A percentile compares a stretch with the other conserved stretches of the same genome.
phyloP scores from a whole-genome alignment of 768 basidiomycete genomes.

The Holtermannia corniformis region DNA sequence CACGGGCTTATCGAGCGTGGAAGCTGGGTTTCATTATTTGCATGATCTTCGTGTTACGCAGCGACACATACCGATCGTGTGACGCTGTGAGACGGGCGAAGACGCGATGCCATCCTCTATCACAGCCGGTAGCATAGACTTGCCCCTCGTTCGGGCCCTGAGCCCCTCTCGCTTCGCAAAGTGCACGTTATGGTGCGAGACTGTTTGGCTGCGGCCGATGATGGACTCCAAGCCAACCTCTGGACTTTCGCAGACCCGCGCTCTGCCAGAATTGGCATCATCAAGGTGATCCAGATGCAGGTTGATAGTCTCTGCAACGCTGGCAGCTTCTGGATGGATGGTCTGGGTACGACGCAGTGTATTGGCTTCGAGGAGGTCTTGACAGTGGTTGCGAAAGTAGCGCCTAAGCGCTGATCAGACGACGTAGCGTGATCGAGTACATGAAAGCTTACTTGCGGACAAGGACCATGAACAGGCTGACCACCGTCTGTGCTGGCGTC shows the following conservation, averaged over 20 bases:
- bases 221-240: neutral
- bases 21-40: too few species aligned
- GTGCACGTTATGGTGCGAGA: neutral
- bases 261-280: neutral
- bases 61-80: too few species aligned
- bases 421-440: neutral
- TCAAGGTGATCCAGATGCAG: neutral
- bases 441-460: slow-evolving; percentile 13
- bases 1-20: too few species aligned
- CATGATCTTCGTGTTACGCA: too few species aligned
- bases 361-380: slow-evolving; percentile 19
- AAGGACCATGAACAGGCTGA: slow-evolving; percentile 30
- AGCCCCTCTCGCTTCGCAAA: neutral
- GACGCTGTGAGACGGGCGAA: too few species aligned
- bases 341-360: slow-evolving; percentile 15
- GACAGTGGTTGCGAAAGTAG: slow-evolving; percentile 27
- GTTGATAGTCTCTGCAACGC: neutral
- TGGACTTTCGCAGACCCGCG: neutral
- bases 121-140: neutral
- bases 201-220: neutral
- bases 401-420: neutral
- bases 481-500: slow-evolving; percentile 8
- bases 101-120: too few species aligned
- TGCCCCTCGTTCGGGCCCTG: neutral
- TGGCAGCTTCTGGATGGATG: neutral